A percentile compares a stretch with the other conserved stretches of the same genome.
phyloP scores from a whole-genome alignment of 768 basidiomycete species.

The Russula griseocarnosa region DNA sequence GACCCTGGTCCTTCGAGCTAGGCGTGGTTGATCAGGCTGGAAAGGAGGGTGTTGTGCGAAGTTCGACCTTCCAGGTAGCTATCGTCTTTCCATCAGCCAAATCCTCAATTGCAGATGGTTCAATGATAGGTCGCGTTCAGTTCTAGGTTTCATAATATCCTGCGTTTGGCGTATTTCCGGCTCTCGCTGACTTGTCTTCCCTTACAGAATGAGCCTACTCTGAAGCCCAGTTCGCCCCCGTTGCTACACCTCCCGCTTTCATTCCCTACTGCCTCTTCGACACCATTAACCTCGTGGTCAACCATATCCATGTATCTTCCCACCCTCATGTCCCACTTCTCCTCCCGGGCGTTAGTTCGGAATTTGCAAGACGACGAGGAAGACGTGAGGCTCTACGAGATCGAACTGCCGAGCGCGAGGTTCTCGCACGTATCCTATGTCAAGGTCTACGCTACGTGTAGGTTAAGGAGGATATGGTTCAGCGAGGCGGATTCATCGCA shows the following conservation, averaged over 20 bases:
- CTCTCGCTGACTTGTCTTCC: constrained; percentile 22
- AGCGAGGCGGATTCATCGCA: constrained; percentile 47
- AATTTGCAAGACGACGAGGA: constrained; percentile 26
- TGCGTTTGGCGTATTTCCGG: constrained; percentile 2
- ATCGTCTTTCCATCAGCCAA: constrained; percentile 26
- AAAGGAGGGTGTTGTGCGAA: constrained; percentile 55
- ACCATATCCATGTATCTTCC: constrained; percentile 61
- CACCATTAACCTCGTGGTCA: constrained; percentile 64
- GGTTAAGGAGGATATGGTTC: constrained; percentile 75
- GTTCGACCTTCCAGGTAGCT: constrained; percentile 77
- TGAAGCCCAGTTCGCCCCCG: constrained; percentile 48
- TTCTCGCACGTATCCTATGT: constrained; percentile 69
- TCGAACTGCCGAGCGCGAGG: constrained; percentile 45
- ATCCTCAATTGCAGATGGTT: constrained; percentile 10
- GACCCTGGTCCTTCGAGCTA: constrained; percentile 72
- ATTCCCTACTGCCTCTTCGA: constrained; percentile 54
- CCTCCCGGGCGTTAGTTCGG: constrained; percentile 41
- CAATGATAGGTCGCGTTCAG: not conserved
- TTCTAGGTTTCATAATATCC: not conserved
- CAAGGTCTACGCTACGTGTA: constrained; percentile 74
- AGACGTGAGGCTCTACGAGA: constrained; percentile 29
- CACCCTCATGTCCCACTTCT: constrained; percentile 57
- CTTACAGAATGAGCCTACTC: constrained; percentile 50
- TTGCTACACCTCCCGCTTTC: constrained; percentile 68
- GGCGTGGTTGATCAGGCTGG: constrained; percentile 64